Conservation (phyloP, 495 filamentous ascomycete species). For the Alectoria sarmentosa region DNA sequence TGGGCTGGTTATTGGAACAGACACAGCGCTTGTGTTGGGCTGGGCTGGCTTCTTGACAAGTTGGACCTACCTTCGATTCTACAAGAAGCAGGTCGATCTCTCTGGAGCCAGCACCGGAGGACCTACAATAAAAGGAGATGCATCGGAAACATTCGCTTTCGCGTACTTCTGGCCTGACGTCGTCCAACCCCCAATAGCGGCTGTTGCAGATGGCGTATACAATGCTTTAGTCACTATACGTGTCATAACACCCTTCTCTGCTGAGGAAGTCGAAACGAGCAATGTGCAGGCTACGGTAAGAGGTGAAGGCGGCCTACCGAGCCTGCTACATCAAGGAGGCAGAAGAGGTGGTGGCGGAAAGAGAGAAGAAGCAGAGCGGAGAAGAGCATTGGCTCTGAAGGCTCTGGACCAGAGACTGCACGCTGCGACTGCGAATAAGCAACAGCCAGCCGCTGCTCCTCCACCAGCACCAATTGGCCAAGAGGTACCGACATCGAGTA, state of each 20-base stretch:
- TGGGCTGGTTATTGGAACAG: conserved; percentile 74
- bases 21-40: conserved; percentile 73
- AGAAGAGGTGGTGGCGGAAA: conserved; percentile 43
- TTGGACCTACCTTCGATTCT: conserved; percentile 97
- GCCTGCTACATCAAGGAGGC: conserved; percentile 45
- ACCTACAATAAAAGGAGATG: conserved; percentile 64
- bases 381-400: conserved; percentile 81
- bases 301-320: conserved; percentile 62
- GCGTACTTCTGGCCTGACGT: conserved; percentile 91
- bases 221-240: conserved; percentile 61
- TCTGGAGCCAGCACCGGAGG: conserved; percentile 47
- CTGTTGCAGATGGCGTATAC: conserved; percentile 68
- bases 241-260: conserved; percentile 80
- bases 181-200: conserved; percentile 67
- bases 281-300: conserved; percentile 61
- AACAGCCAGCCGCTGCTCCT: conserved; percentile 30
- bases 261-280: conserved; percentile 73
- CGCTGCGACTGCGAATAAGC: conserved; percentile 57
- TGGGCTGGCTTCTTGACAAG: conserved; percentile 76
- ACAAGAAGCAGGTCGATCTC: conserved; percentile 66
- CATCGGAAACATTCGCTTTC: conserved; percentile 91
- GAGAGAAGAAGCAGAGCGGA: conserved; percentile 85
- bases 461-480: conserved; percentile 32
- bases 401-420: conserved; percentile 88
- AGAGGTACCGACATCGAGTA: conserved; percentile 22